Evolutionary conservation across 495 filamentous ascomycete species (phyloP).

Genomic region (Aspergillus campestris): DNA sequence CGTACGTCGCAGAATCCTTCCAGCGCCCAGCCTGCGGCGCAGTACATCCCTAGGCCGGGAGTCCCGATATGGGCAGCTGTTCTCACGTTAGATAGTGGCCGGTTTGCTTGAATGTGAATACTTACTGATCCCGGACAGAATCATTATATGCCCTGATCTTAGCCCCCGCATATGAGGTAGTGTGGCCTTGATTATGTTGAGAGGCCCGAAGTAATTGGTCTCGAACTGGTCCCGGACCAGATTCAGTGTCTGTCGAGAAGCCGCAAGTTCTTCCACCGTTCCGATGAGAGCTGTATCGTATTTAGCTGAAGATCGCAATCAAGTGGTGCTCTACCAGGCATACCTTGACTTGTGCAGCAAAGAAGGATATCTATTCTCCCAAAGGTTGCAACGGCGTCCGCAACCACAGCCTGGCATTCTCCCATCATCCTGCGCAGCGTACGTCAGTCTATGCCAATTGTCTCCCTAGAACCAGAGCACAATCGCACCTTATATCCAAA

Average conservation of each 20-base stretch:
- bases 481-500: conserved; percentile 44
- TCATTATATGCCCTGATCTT: conserved; percentile 78
- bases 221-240: conserved; percentile 89
- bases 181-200: conserved; percentile 89
- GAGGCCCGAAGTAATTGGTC: conserved; percentile 84
- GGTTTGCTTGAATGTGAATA: background rate
- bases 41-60: conserved; percentile 83
- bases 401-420: conserved; percentile 71
- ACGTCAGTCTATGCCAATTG: conserved; percentile 8
- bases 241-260: conserved; percentile 61
- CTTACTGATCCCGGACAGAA: conserved; percentile 76
- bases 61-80: conserved; percentile 81
- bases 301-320: background rate
- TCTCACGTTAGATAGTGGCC: conserved; percentile 9
- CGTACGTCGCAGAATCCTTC: conserved; percentile 88
- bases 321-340: background rate
- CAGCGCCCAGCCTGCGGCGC: conserved; percentile 86
- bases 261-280: conserved; percentile 82
- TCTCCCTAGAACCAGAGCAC: background rate
- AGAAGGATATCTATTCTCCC: conserved; percentile 83
- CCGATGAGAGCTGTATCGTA: conserved; percentile 62
- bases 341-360: conserved; percentile 80
- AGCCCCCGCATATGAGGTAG: conserved; percentile 73
- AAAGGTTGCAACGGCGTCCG: conserved; percentile 75
- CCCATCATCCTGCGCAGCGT: conserved; percentile 31